Evolutionary conservation across 176 grass and related monocot genomes (phyloP).

Genomic region (Raddia distichophylla): DNA sequence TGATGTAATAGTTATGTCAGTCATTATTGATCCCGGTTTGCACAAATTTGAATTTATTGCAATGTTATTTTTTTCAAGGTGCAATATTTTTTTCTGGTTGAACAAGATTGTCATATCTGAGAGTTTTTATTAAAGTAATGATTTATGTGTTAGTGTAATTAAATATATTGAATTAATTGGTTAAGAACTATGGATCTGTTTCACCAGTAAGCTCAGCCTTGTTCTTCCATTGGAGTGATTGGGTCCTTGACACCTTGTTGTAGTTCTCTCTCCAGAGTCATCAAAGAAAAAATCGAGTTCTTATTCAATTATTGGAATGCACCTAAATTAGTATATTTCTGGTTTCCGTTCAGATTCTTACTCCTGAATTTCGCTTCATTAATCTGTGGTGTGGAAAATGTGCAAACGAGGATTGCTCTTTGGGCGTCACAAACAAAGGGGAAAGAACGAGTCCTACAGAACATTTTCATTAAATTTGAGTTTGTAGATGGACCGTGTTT

Average conservation of each 20-base stretch:
- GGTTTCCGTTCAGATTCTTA: neutral
- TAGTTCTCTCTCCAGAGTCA: neutral
- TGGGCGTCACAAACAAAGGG: conserved; percentile 3
- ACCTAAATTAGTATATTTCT: conserved; percentile 6
- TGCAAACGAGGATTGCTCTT: neutral
- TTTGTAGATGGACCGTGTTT: neutral
- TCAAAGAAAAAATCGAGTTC: neutral
- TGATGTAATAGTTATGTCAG: neutral
- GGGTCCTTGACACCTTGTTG: neutral
- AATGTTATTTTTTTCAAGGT: neutral
- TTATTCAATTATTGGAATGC: conserved; percentile 5
- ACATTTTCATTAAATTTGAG: conserved; percentile 11
- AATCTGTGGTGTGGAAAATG: neutral
- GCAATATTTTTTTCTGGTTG: neutral
- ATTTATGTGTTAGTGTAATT: neutral
- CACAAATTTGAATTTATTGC: neutral
- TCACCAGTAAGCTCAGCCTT: neutral
- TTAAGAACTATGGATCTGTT: neutral
- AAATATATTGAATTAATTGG: neutral
- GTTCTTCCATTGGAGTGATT: neutral
- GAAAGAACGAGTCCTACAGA: neutral
- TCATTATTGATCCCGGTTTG: neutral
- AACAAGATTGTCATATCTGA: neutral
- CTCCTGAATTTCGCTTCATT: conserved; percentile 7
- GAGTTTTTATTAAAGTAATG: neutral